A percentile compares a stretch with the other conserved stretches of the same genome.
These are phyloP conservation scores for Leccinum arenicola DNA, from an alignment of 768 basidiomycete genomes.

Conservation along the genomic window DNA sequence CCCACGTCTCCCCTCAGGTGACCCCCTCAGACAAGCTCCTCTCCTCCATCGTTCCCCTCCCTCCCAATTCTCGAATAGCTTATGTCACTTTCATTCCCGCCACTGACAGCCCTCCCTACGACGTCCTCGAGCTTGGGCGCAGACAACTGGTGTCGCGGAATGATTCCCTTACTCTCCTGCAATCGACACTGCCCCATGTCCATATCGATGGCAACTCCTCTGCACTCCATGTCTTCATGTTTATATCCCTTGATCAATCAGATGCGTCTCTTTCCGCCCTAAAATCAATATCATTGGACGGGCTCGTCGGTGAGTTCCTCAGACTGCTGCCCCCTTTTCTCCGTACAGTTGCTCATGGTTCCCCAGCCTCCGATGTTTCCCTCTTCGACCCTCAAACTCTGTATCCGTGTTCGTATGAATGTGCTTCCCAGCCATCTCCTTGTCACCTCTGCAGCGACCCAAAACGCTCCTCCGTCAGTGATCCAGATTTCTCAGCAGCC, in stretches of 20 bases:
- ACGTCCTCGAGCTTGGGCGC: slow-evolving; percentile 56
- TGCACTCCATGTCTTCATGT: slow-evolving; percentile 57
- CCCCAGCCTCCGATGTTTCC: slow-evolving; percentile 40
- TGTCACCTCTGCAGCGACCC: slow-evolving; percentile 37
- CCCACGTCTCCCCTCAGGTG: slow-evolving; percentile 28
- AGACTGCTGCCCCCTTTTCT: neutral
- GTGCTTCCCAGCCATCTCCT: slow-evolving; percentile 38
- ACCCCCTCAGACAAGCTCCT: slow-evolving; percentile 42
- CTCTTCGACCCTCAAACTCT: slow-evolving; percentile 48
- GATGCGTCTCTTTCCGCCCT: slow-evolving; percentile 34
- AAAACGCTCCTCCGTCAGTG: slow-evolving; percentile 14
- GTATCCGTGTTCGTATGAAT: slow-evolving; percentile 52
- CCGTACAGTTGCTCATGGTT: slow-evolving; percentile 12
- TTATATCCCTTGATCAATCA: slow-evolving; percentile 37
- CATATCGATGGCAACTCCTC: slow-evolving; percentile 42
- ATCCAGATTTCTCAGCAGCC: slow-evolving; percentile 29
- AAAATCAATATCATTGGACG: slow-evolving; percentile 43
- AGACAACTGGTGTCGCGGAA: slow-evolving; percentile 43
- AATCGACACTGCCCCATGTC: slow-evolving; percentile 52
- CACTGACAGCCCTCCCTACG: slow-evolving; percentile 28
- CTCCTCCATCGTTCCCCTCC: slow-evolving; percentile 46
- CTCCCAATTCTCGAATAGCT: slow-evolving; percentile 39
- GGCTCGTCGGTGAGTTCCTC: slow-evolving; percentile 48
- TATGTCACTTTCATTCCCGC: slow-evolving; percentile 44
- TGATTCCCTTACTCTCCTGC: slow-evolving; percentile 37